Conservation (phyloP, 176 grass and related monocot genomes). For the Stipa capillata region DNA sequence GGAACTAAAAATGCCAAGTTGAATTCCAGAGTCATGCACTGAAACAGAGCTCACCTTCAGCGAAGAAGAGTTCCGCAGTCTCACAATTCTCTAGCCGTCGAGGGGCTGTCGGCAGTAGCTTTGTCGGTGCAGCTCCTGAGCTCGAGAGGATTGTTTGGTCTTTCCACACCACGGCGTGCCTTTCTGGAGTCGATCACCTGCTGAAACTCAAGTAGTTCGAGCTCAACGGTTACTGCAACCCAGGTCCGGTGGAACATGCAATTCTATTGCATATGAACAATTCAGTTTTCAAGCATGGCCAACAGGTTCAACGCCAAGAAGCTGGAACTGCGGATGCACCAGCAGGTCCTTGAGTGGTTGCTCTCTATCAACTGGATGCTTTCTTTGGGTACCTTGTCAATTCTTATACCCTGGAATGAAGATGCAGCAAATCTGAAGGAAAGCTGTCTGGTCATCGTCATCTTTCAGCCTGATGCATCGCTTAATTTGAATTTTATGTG, state of each 20-base stretch:
- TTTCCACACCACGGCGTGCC: neutral
- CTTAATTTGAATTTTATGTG: no score
- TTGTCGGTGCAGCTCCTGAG: neutral
- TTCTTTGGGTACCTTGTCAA: neutral
- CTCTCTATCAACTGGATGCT: neutral
- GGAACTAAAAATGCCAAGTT: neutral
- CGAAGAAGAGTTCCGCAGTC: no score
- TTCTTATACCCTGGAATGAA: neutral
- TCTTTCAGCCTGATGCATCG: neutral
- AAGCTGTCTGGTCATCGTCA: neutral
- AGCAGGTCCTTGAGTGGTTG: no score
- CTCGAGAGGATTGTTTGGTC: neutral
- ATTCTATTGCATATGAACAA: neutral
- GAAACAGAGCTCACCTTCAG: no score
- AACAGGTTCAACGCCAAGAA: neutral
- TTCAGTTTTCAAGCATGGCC: neutral
- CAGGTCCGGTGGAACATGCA: neutral
- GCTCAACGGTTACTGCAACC: neutral
- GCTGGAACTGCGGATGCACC: neutral
- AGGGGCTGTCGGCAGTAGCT: no score
- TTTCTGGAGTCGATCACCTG: neutral
- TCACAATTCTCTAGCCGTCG: no score
- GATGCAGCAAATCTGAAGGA: neutral
- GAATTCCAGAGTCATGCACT: no score
- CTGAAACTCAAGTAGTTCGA: neutral